Conservation (phyloP, 768 basidiomycete genomes). For the Agrocybe pediades region DNA sequence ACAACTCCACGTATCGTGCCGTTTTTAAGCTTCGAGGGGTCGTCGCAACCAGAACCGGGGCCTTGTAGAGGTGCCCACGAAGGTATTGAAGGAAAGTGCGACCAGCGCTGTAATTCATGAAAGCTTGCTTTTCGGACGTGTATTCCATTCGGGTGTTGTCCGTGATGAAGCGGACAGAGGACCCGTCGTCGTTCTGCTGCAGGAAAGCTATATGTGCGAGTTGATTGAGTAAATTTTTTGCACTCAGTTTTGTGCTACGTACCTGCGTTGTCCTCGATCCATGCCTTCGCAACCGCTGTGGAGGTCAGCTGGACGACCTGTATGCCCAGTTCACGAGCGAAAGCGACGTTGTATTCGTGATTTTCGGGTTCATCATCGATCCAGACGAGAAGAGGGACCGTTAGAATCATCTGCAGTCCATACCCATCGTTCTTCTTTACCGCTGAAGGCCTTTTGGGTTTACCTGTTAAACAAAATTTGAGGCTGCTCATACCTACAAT, state of each 20-base stretch:
- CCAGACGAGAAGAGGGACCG: constrained; percentile 25
- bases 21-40: constrained; percentile 1
- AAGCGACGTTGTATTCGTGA: constrained; percentile 10
- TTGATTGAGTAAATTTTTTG: background rate
- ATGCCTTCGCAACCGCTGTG: constrained; percentile 23
- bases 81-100: constrained; percentile 25
- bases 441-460: too few relatives aligned
- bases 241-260: background rate
- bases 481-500: too few relatives aligned
- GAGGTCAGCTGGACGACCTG: constrained; percentile 26
- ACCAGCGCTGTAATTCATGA: constrained; percentile 16
- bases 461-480: too few relatives aligned
- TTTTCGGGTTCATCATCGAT: constrained; percentile 25
- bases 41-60: constrained; percentile 21
- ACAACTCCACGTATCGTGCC: constrained; percentile 16
- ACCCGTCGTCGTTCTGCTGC: constrained; percentile 18
- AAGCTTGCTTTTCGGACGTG: background rate
- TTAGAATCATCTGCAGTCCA: background rate
- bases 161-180: constrained; percentile 28
- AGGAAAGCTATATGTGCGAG: constrained; percentile 19
- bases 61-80: constrained; percentile 19
- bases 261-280: constrained; percentile 30
- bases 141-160: constrained; percentile 30
- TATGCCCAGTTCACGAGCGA: constrained; percentile 19
- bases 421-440: too few relatives aligned